phyloP scores from a whole-genome alignment of 1,284 basidiomycete genomes.

The Trichosporon sp. region DNA sequence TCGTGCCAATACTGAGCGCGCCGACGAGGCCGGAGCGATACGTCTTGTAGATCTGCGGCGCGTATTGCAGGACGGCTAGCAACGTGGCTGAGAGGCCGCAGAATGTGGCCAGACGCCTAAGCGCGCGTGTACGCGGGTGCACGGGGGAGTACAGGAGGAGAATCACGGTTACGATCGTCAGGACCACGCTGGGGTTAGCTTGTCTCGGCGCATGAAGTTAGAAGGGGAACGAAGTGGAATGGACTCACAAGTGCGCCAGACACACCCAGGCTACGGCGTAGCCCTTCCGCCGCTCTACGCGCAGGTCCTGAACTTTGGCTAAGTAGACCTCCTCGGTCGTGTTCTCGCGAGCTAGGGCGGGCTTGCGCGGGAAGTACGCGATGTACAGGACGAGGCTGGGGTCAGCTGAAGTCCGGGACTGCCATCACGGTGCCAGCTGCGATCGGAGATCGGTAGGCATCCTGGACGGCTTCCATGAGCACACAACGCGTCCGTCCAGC shows the following conservation, averaged over 20 bases:
- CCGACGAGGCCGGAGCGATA: slow-evolving; percentile 79
- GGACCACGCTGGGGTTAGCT: slow-evolving; percentile 36
- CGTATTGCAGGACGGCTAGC: slow-evolving; percentile 80
- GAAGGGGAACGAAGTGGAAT: slow-evolving; percentile 10
- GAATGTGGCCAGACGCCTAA: slow-evolving; percentile 76
- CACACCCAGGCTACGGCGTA: slow-evolving; percentile 73
- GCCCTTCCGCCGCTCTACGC: slow-evolving; percentile 72
- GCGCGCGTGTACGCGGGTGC: slow-evolving; percentile 58
- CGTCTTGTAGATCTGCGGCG: slow-evolving; percentile 82
- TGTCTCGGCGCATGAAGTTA: too few relatives aligned
- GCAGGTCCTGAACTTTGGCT: background rate
- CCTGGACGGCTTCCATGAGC: too few relatives aligned
- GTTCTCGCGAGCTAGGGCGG: slow-evolving; percentile 60
- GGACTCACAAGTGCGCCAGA: slow-evolving; percentile 72
- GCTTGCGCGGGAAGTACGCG: slow-evolving; percentile 77
- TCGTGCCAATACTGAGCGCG: slow-evolving; percentile 88
- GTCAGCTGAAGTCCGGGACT: slow-evolving; percentile 14
- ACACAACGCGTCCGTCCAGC: too few relatives aligned
- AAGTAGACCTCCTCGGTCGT: slow-evolving; percentile 41
- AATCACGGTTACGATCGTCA: slow-evolving; percentile 44
- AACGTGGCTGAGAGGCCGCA: slow-evolving; percentile 79
- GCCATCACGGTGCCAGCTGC: too few relatives aligned
- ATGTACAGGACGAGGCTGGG: slow-evolving; percentile 83
- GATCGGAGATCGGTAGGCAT: too few relatives aligned
- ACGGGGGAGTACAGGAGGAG: slow-evolving; percentile 57